Conservation (phyloP, 2,329 filamentous ascomycete genomes). For the Lachnellula cervina region DNA sequence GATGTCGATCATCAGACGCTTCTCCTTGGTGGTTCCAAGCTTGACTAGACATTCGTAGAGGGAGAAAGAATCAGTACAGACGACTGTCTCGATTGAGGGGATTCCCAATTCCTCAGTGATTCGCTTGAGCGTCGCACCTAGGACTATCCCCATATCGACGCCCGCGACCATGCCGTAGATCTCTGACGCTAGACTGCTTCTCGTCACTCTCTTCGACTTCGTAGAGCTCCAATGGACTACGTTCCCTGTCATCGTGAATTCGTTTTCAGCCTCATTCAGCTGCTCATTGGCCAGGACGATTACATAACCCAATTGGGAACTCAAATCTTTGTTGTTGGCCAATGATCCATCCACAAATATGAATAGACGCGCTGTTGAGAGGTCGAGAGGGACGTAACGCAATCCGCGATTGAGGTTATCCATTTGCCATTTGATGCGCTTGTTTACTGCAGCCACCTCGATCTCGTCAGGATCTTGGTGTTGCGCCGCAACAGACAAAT, state of each 20-base stretch:
- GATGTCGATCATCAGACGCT: constrained; percentile 5
- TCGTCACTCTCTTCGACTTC: constrained; percentile 14
- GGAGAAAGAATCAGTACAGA: constrained; percentile 6
- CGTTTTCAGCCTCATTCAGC: no score
- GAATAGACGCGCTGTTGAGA: no score
- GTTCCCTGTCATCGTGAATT: constrained; percentile 10
- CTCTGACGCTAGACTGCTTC: constrained; percentile 12
- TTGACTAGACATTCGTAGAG: constrained; percentile 10
- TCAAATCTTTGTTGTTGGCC: constrained; percentile 19
- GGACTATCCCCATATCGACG: constrained; percentile 9
- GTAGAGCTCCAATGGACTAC: constrained; percentile 14
- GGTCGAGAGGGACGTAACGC: no score
- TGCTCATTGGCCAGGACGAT: constrained; percentile 17
- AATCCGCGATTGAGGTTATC: no score
- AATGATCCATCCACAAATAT: no score
- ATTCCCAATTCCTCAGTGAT: constrained; percentile 2
- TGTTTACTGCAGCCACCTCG: no score
- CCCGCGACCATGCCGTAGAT: constrained; percentile 13
- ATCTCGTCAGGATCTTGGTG: no score
- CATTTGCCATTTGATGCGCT: no score
- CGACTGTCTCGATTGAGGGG: not conserved
- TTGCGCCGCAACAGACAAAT: no score
- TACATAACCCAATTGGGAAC: constrained; percentile 15
- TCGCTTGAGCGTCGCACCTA: constrained; percentile 4
- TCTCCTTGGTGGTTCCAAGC: constrained; percentile 7